A percentile compares a stretch with the other conserved stretches of the same genome.
Conservation (phyloP, 2,329 filamentous ascomycete genomes). For the Amphichorda felina region DNA sequence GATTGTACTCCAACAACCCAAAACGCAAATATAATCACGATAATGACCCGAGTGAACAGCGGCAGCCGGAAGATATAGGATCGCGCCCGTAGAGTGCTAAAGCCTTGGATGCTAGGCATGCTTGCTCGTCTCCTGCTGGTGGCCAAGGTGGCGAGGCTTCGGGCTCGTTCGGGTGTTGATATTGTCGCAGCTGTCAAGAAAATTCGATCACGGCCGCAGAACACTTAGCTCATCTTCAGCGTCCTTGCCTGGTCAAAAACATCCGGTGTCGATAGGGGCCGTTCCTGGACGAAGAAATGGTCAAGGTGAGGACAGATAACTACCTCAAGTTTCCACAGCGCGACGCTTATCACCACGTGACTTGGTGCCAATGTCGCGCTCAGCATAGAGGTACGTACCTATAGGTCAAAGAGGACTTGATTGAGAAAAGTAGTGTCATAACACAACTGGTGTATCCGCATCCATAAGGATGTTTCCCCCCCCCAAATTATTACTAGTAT, state of each 20-base stretch:
- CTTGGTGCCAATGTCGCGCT: neutral
- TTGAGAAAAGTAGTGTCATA: too few relatives aligned
- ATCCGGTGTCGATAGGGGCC: too few relatives aligned
- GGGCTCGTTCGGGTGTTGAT: neutral
- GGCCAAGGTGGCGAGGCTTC: neutral
- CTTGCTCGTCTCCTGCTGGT: constrained; percentile 4
- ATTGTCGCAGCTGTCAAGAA: neutral
- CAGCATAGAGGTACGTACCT: too few relatives aligned
- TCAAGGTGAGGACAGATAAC: constrained; percentile 4
- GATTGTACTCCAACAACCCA: constrained; percentile 60
- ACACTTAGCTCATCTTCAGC: too few relatives aligned
- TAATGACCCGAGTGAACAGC: constrained; percentile 65
- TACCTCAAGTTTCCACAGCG: constrained; percentile 1
- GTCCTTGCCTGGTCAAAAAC: too few relatives aligned
- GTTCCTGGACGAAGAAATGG: neutral
- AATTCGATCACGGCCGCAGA: too few relatives aligned
- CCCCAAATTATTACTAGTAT: too few relatives aligned
- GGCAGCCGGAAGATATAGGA: constrained; percentile 80
- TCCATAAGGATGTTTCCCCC: too few relatives aligned
- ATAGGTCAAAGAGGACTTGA: too few relatives aligned
- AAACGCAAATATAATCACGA: constrained; percentile 46
- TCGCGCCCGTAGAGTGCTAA: constrained; percentile 63
- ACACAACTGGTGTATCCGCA: too few relatives aligned
- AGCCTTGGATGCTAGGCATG: constrained; percentile 25
- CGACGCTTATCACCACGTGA: constrained; percentile 13